Evolutionary conservation across 2,329 filamentous ascomycete genomes (phyloP), one percentile per base, ranked within the genome.

Genomic region (Beauveria sp.): DNA sequence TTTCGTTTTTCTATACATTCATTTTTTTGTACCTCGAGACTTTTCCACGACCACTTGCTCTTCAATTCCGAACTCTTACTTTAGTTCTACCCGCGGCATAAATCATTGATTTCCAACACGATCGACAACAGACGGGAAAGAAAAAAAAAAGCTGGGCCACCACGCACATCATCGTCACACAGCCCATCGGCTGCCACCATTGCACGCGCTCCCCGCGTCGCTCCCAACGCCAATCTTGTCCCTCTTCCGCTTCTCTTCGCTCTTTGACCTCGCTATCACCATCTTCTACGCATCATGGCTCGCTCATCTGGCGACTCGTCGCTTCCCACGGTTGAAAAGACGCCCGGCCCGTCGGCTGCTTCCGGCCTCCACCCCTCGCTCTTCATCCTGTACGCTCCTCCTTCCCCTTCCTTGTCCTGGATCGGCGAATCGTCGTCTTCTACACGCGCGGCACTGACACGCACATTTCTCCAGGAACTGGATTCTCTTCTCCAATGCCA

Each of bases 401-500:
- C 12, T 10, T 8, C 28, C 9, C 10, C 20, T 16, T 10, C 26
- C 26, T 20, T 10, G 49, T 34, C 18, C 31, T 20, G 42, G 34
- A 22, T 40, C 24, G 18, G 28, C 24, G 18, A 14, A 58, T 51
- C 38, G 9, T 34, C 34, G 20, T 40, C 34, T 52, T 26, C 43
- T 46, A 10, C 34, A 34, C 43, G 31, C 46, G 24, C 31, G 38
- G 16, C 18, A 56, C 50, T 53, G n/a, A 51, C 22, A 48, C 14
- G 22, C 3, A 24, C 18, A 22, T 24, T 9, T 58, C n/a, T 38
- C 2, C 43, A 83, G 81, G 60, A 83, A 85, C 70, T 96, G 91
- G 91, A 96, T 96, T 67, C 81, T 90, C 67, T 84, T 95, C 72
- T 95, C 90, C 69, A 93, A 91, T 66, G 81, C 85, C 69, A 91